Conservation (phyloP, 139 green algal species). For the Spirogloea muscicola region DNA sequence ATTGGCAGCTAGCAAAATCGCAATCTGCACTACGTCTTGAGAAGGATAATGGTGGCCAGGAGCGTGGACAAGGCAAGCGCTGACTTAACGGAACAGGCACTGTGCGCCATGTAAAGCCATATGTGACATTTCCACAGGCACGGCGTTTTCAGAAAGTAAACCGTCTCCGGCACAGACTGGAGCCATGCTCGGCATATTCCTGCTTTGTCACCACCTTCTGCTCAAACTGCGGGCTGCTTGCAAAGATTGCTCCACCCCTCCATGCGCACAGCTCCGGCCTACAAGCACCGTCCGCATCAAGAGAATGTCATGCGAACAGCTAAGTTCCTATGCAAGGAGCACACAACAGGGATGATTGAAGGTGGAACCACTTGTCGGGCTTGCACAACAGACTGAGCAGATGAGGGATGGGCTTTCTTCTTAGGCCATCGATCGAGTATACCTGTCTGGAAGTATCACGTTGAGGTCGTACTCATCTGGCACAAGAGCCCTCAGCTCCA, state of each 20-base stretch:
- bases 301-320: neutral
- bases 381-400: neutral
- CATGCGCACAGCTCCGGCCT: constrained; percentile 9
- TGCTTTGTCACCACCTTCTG: constrained; percentile 11
- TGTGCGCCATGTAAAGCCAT: too few relatives aligned
- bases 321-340: neutral
- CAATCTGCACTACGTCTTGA: too few relatives aligned
- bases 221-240: neutral
- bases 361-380: too few relatives aligned
- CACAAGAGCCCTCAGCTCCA: constrained; percentile 49
- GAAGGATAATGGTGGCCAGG: too few relatives aligned
- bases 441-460: neutral
- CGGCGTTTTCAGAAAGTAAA: too few relatives aligned
- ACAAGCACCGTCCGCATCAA: neutral
- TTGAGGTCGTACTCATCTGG: constrained; percentile 37
- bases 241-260: constrained; percentile 25
- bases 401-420: too few relatives aligned
- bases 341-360: neutral
- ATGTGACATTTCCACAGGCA: too few relatives aligned
- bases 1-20: too few relatives aligned
- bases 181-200: constrained; percentile 37
- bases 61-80: too few relatives aligned
- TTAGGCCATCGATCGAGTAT: too few relatives aligned
- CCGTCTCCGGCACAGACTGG: neutral
- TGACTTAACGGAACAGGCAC: too few relatives aligned